A percentile compares a stretch with the other conserved stretches of the same genome.
phyloP scores from a whole-genome alignment of 2,329 filamentous ascomycete genomes.

The Basipetospora chlamydospora region DNA sequence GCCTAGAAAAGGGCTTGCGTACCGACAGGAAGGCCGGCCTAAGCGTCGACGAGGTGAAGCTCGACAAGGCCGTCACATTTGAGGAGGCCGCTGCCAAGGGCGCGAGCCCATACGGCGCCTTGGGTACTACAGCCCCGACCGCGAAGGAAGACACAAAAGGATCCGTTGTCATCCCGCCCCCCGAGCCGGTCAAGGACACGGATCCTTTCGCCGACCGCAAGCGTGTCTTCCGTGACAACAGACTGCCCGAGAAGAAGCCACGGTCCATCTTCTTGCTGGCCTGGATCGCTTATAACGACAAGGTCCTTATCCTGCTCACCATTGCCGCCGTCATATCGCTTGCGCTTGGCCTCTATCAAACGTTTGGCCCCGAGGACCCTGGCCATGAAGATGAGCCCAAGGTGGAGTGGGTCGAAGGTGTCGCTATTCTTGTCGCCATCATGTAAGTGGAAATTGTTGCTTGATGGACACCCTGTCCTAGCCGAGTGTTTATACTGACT shows the following conservation, averaged over 20 bases:
- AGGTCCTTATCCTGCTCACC: conserved; percentile 55
- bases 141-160: conserved; percentile 2
- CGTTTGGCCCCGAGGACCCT: conserved; percentile 25
- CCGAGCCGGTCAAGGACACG: conserved; percentile 4
- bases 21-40: conserved; percentile 52
- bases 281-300: conserved; percentile 62
- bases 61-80: conserved; percentile 54
- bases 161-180: conserved; percentile 7
- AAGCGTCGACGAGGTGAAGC: conserved; percentile 49
- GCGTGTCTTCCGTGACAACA: conserved; percentile 44
- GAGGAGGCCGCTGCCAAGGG: conserved; percentile 33
- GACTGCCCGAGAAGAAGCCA: conserved; percentile 43
- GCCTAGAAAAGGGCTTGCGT: conserved; percentile 59
- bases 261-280: conserved; percentile 43
- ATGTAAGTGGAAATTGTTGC: conserved; percentile 14
- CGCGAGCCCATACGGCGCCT: conserved; percentile 3
- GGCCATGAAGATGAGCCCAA: conserved; percentile 15
- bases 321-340: conserved; percentile 54
- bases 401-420: conserved; percentile 15
- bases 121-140: conserved; percentile 1
- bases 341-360: conserved; percentile 55
- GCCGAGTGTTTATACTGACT: too few relatives aligned
- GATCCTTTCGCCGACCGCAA: conserved; percentile 33
- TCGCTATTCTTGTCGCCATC: conserved; percentile 9
- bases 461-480: too few relatives aligned